A percentile compares a stretch with the other conserved stretches of the same genome.
phyloP scores from a whole-genome alignment of 495 filamentous ascomycete species.

The Penicillium tannophilum region DNA sequence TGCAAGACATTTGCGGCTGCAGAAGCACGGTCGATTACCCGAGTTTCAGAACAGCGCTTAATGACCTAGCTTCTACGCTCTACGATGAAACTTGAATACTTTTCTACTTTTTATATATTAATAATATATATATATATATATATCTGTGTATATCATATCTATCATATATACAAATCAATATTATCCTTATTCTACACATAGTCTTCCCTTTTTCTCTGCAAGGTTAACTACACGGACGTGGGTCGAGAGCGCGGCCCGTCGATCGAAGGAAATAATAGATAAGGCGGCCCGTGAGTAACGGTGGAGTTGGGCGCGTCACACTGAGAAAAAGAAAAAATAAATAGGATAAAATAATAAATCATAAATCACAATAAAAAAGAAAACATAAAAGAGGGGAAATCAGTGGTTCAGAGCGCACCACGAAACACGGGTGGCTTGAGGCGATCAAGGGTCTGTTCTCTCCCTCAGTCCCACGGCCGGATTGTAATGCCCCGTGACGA shows the following conservation, averaged over 20 bases:
- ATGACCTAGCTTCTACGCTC: background rate
- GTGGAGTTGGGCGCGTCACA: conserved; percentile 36
- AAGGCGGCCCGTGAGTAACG: conserved; percentile 30
- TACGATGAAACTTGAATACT: background rate
- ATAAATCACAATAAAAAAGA: background rate
- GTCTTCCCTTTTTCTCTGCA: background rate
- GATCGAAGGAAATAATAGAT: conserved; percentile 4
- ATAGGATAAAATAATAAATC: background rate
- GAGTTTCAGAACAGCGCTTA: conserved; percentile 11
- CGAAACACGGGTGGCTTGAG: conserved; percentile 41
- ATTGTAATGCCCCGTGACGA: conserved; percentile 8
- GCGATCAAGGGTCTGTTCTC: conserved; percentile 38
- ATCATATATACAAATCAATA: too few relatives aligned
- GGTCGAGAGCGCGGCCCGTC: conserved; percentile 14
- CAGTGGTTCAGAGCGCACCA: conserved; percentile 44
- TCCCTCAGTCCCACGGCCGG: conserved; percentile 16
- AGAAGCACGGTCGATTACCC: conserved; percentile 14
- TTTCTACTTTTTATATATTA: too few relatives aligned
- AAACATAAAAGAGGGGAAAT: conserved; percentile 19
- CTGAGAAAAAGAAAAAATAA: conserved; percentile 14
- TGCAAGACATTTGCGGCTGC: conserved; percentile 22
- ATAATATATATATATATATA: too few relatives aligned
- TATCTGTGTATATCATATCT: too few relatives aligned
- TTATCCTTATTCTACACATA: too few relatives aligned
- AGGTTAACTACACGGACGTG: conserved; percentile 15